These are phyloP conservation scores for Cryptosporidium sp. DNA, from an alignment of 169 alveolate species.

Conservation along the genomic window DNA sequence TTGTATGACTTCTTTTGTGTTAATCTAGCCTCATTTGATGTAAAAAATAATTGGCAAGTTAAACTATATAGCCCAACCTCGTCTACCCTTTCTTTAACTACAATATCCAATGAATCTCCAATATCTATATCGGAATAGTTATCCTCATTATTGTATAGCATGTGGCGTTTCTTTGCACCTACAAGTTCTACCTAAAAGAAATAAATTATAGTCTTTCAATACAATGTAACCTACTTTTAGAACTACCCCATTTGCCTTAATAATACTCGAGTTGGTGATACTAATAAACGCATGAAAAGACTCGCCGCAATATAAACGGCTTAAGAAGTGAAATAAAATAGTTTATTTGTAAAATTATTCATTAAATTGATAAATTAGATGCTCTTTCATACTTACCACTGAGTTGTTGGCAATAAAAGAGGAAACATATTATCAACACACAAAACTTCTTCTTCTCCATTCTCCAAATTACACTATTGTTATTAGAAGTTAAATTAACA, in stretches of 20 bases:
- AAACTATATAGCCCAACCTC: conserved; percentile 68
- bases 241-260: conserved; percentile 59
- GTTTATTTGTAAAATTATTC: neutral
- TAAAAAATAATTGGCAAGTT: conserved; percentile 58
- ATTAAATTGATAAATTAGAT: neutral
- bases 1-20: conserved; percentile 70
- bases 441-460: conserved; percentile 23
- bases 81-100: conserved; percentile 57
- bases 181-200: conserved; percentile 50
- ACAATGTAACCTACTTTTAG: conserved; percentile 34
- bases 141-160: conserved; percentile 39
- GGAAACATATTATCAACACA: conserved; percentile 72
- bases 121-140: conserved; percentile 53
- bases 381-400: conserved; percentile 51
- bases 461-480: conserved; percentile 3
- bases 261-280: conserved; percentile 55
- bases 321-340: neutral
- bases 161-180: conserved; percentile 34
- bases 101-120: conserved; percentile 62
- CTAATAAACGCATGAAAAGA: conserved; percentile 68
- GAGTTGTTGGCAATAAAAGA: conserved; percentile 53
- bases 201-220: neutral
- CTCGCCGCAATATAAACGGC: conserved; percentile 68
- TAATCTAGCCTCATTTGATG: conserved; percentile 37
- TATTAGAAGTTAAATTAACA: neutral